Percentiles rank a stretch among this genome's conserved stretches.
These are phyloP conservation scores for Mangifera indica DNA, from an alignment of 345 rosid species.

Conservation along the genomic window DNA sequence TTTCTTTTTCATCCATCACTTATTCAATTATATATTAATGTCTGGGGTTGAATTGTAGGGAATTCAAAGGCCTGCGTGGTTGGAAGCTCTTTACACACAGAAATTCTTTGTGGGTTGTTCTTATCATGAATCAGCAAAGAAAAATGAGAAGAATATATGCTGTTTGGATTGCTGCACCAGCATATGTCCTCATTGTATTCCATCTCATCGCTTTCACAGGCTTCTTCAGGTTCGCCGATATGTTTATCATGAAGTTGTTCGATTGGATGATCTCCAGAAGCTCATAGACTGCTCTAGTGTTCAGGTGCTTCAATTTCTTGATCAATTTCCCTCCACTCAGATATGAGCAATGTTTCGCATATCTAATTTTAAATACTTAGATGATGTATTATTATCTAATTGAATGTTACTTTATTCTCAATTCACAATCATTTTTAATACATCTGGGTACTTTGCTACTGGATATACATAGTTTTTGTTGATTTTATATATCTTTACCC, in stretches of 20 bases:
- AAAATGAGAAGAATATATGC: constrained; percentile 88
- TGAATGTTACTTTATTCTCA: no score
- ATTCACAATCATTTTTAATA: no score
- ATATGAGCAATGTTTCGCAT: no score
- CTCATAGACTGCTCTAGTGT: constrained; percentile 93
- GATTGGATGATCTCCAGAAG: constrained; percentile 87
- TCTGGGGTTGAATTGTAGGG: constrained; percentile 38
- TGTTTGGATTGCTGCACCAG: constrained; percentile 92
- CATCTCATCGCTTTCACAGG: constrained; percentile 79
- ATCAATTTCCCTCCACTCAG: not conserved
- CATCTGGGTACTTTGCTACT: no score
- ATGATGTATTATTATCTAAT: no score
- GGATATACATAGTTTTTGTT: no score
- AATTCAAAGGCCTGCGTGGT: constrained; percentile 86
- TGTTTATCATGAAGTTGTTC: constrained; percentile 92
- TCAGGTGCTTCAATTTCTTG: constrained; percentile 44
- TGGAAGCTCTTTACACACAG: constrained; percentile 79
- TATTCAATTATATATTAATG: not conserved
- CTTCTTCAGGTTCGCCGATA: constrained; percentile 96
- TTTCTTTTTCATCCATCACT: constrained; percentile 12
- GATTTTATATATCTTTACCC: not conserved
- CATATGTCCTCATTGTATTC: constrained; percentile 90
- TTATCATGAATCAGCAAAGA: constrained; percentile 74
- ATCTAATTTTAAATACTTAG: no score
- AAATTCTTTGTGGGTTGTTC: constrained; percentile 79